Evolutionary conservation across 495 filamentous ascomycete genomes (phyloP).

Genomic region (Delitschia confertaspora): DNA sequence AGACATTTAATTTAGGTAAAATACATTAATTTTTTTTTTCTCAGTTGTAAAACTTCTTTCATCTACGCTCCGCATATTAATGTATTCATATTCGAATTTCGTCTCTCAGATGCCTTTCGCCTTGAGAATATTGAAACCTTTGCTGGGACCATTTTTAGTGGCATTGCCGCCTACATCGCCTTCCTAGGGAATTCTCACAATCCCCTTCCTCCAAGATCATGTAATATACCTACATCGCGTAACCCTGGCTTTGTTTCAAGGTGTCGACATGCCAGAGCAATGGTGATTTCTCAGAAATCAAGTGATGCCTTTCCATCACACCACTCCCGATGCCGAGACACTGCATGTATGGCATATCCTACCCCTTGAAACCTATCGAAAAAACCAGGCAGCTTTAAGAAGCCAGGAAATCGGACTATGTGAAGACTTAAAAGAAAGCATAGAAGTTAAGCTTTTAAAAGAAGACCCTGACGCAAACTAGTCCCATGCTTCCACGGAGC

Average conservation of each 20-base stretch:
- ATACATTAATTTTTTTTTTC: background rate
- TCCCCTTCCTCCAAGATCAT: slow-evolving; percentile 40
- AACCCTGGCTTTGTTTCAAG: slow-evolving; percentile 43
- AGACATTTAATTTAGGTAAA: too few relatives aligned
- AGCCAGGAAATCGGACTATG: slow-evolving; percentile 44
- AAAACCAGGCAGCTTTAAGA: slow-evolving; percentile 47
- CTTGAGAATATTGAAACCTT: slow-evolving; percentile 9
- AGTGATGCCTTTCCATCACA: slow-evolving; percentile 34
- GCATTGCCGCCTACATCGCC: slow-evolving; percentile 7
- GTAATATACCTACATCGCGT: slow-evolving; percentile 42
- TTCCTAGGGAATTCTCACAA: slow-evolving; percentile 37
- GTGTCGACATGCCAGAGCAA: slow-evolving; percentile 41
- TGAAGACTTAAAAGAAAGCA: slow-evolving; percentile 44
- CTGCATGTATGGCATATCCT: slow-evolving; percentile 37
- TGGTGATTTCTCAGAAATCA: slow-evolving; percentile 47
- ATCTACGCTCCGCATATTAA: background rate
- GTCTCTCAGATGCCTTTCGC: slow-evolving; percentile 15
- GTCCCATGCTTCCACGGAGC: slow-evolving; percentile 51
- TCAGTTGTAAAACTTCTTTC: too few relatives aligned
- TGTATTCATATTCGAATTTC: background rate
- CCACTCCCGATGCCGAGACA: slow-evolving; percentile 31
- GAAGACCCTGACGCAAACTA: slow-evolving; percentile 51
- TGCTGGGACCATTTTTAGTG: slow-evolving; percentile 29
- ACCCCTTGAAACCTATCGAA: slow-evolving; percentile 34
- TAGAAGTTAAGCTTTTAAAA: slow-evolving; percentile 51